Conservation (phyloP, 2,329 filamentous ascomycete genomes). For the Alternaria rosae region DNA sequence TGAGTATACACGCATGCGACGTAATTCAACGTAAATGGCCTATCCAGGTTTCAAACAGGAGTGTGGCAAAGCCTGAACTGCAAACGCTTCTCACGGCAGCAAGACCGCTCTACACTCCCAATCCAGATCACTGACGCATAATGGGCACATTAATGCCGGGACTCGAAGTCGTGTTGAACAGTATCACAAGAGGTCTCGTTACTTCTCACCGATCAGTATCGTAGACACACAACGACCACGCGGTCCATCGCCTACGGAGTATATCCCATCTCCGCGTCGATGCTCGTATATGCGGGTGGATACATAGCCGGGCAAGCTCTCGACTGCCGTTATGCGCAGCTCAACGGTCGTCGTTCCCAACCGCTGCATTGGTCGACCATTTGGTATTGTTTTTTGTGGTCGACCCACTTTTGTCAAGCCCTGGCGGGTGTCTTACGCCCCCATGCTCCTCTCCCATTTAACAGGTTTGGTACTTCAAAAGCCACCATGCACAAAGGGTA, state of each 20-base stretch:
- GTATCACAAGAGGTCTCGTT: not conserved
- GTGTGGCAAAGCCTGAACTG: not conserved
- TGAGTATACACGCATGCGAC: not conserved
- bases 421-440: slow-evolving; percentile 9
- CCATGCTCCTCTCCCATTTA: slow-evolving; percentile 6
- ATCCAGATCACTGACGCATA: not conserved
- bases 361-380: not conserved
- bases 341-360: not conserved
- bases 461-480: slow-evolving; percentile 4
- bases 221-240: not conserved
- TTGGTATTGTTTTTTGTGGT: slow-evolving; percentile 5
- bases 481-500: slow-evolving; percentile 28
- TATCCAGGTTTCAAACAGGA: not conserved
- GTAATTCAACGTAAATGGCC: not conserved
- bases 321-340: slow-evolving; percentile 9
- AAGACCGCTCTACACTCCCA: not conserved
- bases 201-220: not conserved
- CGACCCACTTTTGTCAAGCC: slow-evolving; percentile 5
- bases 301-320: slow-evolving; percentile 6
- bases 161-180: not conserved
- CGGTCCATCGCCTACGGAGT: not conserved
- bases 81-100: not conserved
- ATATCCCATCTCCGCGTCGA: slow-evolving; percentile 5
- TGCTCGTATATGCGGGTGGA: slow-evolving; percentile 7
- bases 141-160: not conserved